These are phyloP conservation scores for Kodamaea laetipori DNA, from an alignment of 805 yeast genomes.

Conservation along the genomic window DNA sequence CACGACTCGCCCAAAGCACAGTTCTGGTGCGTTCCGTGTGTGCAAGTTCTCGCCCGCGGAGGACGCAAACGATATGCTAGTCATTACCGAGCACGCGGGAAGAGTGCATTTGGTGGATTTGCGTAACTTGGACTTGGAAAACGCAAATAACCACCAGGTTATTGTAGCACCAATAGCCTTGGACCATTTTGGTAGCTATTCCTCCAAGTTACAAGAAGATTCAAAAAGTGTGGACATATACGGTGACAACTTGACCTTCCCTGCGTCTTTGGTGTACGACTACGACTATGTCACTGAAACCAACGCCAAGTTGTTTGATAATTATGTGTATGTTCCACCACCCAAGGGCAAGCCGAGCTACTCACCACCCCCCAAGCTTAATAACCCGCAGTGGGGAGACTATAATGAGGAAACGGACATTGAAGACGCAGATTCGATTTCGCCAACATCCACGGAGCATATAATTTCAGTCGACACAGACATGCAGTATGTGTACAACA, in stretches of 20 bases:
- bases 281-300: conserved; percentile 38
- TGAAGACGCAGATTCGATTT: conserved; percentile 12
- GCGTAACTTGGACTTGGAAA: conserved; percentile 49
- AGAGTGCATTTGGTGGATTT: conserved; percentile 84
- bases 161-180: conserved; percentile 60
- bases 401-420: conserved; percentile 9
- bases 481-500: conserved; percentile 28
- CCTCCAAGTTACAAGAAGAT: conserved; percentile 2
- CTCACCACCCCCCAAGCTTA: conserved; percentile 23
- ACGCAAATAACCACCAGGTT: conserved; percentile 66
- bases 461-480: conserved; percentile 10
- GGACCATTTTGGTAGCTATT: conserved; percentile 39
- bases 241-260: conserved; percentile 13
- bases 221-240: conserved; percentile 8
- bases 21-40: conserved; percentile 69
- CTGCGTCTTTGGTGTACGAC: conserved; percentile 43
- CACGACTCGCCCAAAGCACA: conserved; percentile 59
- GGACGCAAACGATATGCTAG: conserved; percentile 73
- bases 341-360: conserved; percentile 13
- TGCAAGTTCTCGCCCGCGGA: conserved; percentile 47
- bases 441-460: conserved; percentile 3
- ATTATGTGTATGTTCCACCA: conserved; percentile 37
- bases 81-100: conserved; percentile 82
- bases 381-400: conserved; percentile 24
- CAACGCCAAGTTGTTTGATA: conserved; percentile 41